Conservation (phyloP, 805 yeast species). For the Kregervanrija fluxuum region DNA sequence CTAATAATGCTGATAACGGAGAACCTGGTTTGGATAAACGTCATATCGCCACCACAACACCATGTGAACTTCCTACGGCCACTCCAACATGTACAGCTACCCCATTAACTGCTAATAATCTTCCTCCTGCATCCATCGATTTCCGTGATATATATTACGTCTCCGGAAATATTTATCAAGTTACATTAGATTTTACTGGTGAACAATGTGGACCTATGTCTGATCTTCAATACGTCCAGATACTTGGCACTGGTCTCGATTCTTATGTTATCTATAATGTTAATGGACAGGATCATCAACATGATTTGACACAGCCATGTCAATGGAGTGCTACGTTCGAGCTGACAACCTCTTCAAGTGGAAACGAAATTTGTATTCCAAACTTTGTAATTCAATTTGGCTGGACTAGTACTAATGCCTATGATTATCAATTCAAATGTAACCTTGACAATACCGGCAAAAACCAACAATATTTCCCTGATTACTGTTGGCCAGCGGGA, state of each 20-base stretch:
- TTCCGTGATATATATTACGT: background rate
- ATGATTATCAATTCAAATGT: too few species aligned
- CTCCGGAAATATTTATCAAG: too few species aligned
- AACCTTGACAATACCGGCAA: too few species aligned
- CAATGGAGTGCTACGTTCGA: background rate
- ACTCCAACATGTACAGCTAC: too few species aligned
- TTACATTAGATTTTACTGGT: background rate
- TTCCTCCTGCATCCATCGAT: constrained; percentile 1
- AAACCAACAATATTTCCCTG: too few species aligned
- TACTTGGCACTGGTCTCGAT: background rate
- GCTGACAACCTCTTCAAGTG: background rate
- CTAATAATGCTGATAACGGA: too few species aligned
- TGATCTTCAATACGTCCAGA: background rate
- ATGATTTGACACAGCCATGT: background rate
- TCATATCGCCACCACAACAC: too few species aligned
- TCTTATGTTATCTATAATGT: background rate
- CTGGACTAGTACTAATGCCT: background rate
- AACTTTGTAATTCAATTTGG: background rate
- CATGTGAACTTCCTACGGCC: too few species aligned
- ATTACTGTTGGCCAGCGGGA: too few species aligned
- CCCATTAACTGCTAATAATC: too few species aligned
- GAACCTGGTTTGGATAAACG: too few species aligned
- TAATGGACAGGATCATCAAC: background rate
- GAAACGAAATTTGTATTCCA: background rate
- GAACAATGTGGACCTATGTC: background rate